Conservation (phyloP, 768 basidiomycete species). For the Rhizopogon rudus region DNA sequence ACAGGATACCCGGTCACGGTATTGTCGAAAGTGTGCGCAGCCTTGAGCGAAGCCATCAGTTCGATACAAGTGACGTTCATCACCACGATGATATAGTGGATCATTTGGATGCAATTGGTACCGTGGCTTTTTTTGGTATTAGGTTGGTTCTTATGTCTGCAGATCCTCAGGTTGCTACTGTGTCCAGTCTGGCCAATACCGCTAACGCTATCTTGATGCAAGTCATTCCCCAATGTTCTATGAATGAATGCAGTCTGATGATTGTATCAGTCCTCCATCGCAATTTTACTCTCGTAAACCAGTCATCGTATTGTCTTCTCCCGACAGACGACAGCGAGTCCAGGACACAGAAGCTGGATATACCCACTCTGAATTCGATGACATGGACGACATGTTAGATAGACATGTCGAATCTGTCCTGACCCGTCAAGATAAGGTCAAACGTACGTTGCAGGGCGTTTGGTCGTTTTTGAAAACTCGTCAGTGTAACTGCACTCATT, state of each 20-base stretch:
- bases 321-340: slow-evolving; percentile 9
- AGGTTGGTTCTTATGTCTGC: slow-evolving; percentile 7
- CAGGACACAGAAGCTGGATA: slow-evolving; percentile 25
- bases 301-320: slow-evolving; percentile 49
- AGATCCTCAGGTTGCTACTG: slow-evolving; percentile 74
- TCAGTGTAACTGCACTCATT: slow-evolving; percentile 28
- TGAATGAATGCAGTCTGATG: background rate
- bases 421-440: slow-evolving; percentile 50
- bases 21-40: slow-evolving; percentile 43
- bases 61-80: slow-evolving; percentile 19
- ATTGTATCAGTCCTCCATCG: slow-evolving; percentile 52
- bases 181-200: slow-evolving; percentile 72
- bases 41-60: slow-evolving; percentile 22
- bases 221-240: slow-evolving; percentile 4
- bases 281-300: slow-evolving; percentile 69
- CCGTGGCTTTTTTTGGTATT: slow-evolving; percentile 7
- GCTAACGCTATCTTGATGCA: slow-evolving; percentile 76
- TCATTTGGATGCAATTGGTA: slow-evolving; percentile 77
- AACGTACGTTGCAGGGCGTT: slow-evolving; percentile 60
- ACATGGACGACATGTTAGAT: slow-evolving; percentile 52
- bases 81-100: slow-evolving; percentile 82
- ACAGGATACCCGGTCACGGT: slow-evolving; percentile 34
- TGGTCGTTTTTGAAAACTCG: slow-evolving; percentile 86
- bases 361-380: slow-evolving; percentile 30
- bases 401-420: slow-evolving; percentile 77